Base-by-base conservation (phyloP, 768 basidiomycete species). In the Lactarius pseudohatsudake region DNA sequence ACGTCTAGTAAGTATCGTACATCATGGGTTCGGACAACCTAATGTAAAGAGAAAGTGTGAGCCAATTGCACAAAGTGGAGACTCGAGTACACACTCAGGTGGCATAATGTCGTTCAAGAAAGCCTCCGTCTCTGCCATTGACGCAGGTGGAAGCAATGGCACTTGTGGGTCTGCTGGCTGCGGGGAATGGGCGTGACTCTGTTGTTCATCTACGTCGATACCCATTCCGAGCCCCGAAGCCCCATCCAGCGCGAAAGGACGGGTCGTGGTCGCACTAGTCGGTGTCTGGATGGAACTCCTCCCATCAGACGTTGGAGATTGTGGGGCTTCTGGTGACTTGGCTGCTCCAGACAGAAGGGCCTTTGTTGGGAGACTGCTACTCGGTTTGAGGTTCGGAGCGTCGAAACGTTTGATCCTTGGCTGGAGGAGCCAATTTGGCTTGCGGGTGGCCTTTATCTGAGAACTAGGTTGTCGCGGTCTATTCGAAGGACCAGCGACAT, bases 41-140 rank as follows among this genome's bases (percentile, higher is more conserved):
- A 13, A 36, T 16, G 34, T 6, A 4, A 26, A 40, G 15, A 28
- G 30, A 6, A n/a, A 0, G 18, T 16, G 10, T 59, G 15, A 63
- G 56, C 57, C 34, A 15, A 47, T 34, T n/a, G 38, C 38, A 38
- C 45, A 34, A 58, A 61, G 16, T 34, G 32, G n/a, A 10, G 7
- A 43, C 9, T 34, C 4, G 30, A 20, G 3, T 8, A 75, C 78
- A 54, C 67, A 84, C 83, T 74, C 74, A 11, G 73, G 9, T 50
- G 81, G 80, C 79, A 83, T 81, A 9, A 81, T 70, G 2, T 62
- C 62, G 11, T 73, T 72, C 43, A 84, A 71, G 62, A 83, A 81
- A 1, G 73, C 67, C 13, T 80, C 76, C 26, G 76, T 77, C 55
- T 73, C 75, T 0, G 63, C 67, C 41, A 66, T 43, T 20, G 66